Evolutionary conservation across 2,329 filamentous ascomycete genomes (phyloP).

Genomic region (Curvularia lunata): DNA sequence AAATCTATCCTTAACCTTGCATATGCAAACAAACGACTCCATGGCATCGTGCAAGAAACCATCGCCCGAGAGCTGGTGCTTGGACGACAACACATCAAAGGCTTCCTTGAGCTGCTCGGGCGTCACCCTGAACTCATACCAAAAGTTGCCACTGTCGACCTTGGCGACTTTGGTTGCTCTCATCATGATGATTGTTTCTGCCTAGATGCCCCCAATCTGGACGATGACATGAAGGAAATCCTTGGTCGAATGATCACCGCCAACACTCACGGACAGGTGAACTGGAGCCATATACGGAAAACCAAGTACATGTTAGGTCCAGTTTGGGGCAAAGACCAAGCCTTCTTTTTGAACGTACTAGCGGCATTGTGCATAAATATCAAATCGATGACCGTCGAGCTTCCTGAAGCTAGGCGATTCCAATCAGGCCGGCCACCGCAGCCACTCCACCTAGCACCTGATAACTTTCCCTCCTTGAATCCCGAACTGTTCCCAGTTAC

Average conservation of each 20-base stretch:
- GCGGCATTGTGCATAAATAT: conserved; percentile 21
- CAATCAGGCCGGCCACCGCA: conserved; percentile 1
- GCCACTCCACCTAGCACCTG: background rate
- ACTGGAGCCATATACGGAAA: conserved; percentile 9
- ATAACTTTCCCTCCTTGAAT: conserved; percentile 3
- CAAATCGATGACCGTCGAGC: conserved; percentile 17
- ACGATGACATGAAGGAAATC: background rate
- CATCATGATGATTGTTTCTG: conserved; percentile 7
- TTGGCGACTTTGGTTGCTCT: conserved; percentile 20
- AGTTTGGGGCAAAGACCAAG: conserved; percentile 12
- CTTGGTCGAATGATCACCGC: conserved; percentile 8
- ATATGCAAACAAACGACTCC: conserved; percentile 19
- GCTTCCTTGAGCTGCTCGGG: conserved; percentile 17
- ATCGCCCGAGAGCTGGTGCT: conserved; percentile 19
- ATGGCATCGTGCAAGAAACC: conserved; percentile 21
- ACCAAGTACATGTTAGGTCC: background rate
- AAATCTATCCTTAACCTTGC: conserved; percentile 14
- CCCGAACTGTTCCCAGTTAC: conserved; percentile 6
- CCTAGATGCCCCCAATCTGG: background rate
- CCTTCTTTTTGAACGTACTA: conserved; percentile 22
- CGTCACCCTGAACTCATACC: conserved; percentile 12
- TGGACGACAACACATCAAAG: conserved; percentile 16
- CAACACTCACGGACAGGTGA: background rate
- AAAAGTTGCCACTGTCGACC: conserved; percentile 20
- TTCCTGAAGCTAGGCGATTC: conserved; percentile 12